Evolutionary conservation across 805 yeast species (phyloP), one percentile per base, ranked within the genome.

Genomic region (Yamadazyma paraphyllophila): DNA sequence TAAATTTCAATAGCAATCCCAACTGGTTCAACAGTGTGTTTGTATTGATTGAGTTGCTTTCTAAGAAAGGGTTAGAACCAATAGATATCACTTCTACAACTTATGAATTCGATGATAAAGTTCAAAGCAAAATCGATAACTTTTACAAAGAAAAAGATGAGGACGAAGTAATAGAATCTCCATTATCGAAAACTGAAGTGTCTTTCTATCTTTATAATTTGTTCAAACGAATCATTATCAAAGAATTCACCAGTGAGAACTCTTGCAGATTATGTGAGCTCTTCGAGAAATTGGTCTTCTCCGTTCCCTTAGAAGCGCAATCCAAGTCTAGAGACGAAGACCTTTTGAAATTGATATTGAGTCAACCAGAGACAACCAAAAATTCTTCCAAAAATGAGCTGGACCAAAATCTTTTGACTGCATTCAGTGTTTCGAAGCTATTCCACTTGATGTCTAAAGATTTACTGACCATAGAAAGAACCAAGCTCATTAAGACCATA

Each of bases 11-110:
- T 1, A 36, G 56, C 6, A 49, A 44, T 9, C 35, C 16, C 1
- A 42, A 62, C 17, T 74, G 82, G 70, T 56, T 75, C 15, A 52
- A 57, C 0, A 57, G 82, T 4, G 63, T 77, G 7, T 62, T 67
- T 15, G 51, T 62, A 1, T 53, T 88, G 12, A 48, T 85, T n/a
- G 69, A 68, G 1, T 56, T 78, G 41, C 74, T 87, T 7, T 91
- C 94, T 0, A 80, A 77, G 36, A 68, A 86, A 40, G 85, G 88
- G 1, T 77, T 78, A 25, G 51, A 37, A 17, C 44, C 44, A 11
- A 27, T 49, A 8, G 44, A 41, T 26, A 24, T 11, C 39, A 43
- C 16, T 16, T 16, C 16, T 6, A 14, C 14, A 10, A 15, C 15
- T 9, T 38, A 25, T 10, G 37, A 35, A 2, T 11, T 25, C 10